A percentile compares a stretch with the other conserved stretches of the same genome.
phyloP scores from a whole-genome alignment of 78 protist species.

The Creolimax fragrantissima region DNA sequence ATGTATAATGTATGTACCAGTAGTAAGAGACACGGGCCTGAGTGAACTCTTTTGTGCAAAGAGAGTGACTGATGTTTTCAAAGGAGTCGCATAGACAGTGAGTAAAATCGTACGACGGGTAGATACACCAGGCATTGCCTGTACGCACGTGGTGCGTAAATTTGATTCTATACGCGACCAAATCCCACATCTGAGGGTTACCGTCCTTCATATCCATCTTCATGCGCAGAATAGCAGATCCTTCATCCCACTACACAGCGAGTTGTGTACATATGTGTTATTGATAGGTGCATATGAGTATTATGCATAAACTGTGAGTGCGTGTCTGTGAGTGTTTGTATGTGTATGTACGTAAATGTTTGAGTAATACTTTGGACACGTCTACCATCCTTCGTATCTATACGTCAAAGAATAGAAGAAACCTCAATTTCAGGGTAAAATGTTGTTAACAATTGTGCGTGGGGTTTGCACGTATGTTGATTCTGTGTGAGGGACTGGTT shows the following conservation, averaged over 20 bases:
- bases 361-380: no score
- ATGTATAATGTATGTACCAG: neutral
- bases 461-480: no score
- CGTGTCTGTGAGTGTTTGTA: no score
- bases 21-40: conserved; percentile 37
- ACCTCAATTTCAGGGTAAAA: no score
- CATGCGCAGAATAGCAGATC: conserved; percentile 78
- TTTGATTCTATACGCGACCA: conserved; percentile 84
- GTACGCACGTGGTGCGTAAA: conserved; percentile 21
- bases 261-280: no score
- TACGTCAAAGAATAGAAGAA: no score
- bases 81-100: conserved; percentile 94
- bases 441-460: no score
- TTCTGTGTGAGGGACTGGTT: no score
- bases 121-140: conserved; percentile 93
- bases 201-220: conserved; percentile 78
- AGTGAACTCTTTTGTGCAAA: conserved; percentile 97
- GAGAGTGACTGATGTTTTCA: conserved; percentile 96
- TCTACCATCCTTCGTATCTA: no score
- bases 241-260: conserved; percentile 68
- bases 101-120: conserved; percentile 96
- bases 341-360: no score
- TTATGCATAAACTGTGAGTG: no score
- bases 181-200: conserved; percentile 85
- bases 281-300: no score